phyloP scores from a whole-genome alignment of 2,329 filamentous ascomycete genomes.

The Ophiocordyceps camponoti-leonardi region DNA sequence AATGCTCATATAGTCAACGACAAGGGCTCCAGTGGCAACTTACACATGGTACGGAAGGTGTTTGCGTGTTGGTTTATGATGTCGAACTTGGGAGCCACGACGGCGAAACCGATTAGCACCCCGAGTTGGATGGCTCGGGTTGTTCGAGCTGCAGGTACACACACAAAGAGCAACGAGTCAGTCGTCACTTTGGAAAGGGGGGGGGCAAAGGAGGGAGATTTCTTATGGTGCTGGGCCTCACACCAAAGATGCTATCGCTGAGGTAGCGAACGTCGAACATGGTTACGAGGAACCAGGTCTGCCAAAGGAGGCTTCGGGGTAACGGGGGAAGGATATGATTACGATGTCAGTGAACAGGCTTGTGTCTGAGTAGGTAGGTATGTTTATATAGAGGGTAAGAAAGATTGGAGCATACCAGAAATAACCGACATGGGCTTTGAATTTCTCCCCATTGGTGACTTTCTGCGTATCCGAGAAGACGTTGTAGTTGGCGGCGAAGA shows the following conservation, averaged over 20 bases:
- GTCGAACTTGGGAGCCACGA: neutral
- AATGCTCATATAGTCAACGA: too few species aligned
- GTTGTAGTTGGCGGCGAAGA: constrained; percentile 41
- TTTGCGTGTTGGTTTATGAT: neutral
- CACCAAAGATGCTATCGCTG: neutral
- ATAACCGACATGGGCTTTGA: constrained; percentile 15
- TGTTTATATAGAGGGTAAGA: neutral
- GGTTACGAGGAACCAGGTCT: constrained; percentile 1
- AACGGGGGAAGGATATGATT: too few species aligned
- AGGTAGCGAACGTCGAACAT: neutral
- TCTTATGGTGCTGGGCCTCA: neutral
- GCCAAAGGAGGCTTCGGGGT: neutral
- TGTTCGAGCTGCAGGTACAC: neutral
- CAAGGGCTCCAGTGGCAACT: neutral
- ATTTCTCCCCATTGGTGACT: constrained; percentile 13
- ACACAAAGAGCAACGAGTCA: too few species aligned
- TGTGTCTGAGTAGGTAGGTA: neutral
- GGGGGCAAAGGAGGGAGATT: too few species aligned
- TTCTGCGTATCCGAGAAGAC: constrained; percentile 28
- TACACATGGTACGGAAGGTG: neutral
- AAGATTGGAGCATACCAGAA: neutral
- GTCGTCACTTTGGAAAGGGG: neutral
- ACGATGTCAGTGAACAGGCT: too few species aligned
- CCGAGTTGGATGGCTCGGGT: neutral
- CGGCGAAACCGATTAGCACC: neutral